Base-by-base conservation (phyloP, 805 yeast genomes). In the Candida palmyrensis region DNA sequence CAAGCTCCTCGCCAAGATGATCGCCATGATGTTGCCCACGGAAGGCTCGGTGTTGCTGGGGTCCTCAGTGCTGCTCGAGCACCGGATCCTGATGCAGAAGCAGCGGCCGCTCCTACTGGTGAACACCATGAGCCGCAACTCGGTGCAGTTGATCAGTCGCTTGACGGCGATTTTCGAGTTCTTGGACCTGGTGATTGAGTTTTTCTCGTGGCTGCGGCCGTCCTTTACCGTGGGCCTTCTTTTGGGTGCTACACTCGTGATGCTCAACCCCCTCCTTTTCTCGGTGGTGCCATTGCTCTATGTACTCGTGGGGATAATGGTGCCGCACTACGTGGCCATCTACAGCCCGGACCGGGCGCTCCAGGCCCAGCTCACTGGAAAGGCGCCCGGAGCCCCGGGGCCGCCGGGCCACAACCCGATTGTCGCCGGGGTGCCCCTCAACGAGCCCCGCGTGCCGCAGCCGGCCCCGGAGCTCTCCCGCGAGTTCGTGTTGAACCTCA, bases 391-490 rank as follows among this genome's bases (percentile, higher is more conserved):
- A n/a, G n/a, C n/a, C n/a, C n/a, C n/a, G n/a, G n/a, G n/a, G n/a
- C n/a, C n/a, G n/a, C n/a, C n/a, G n/a, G 63, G 0, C 71, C 77
- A 38, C 25, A 62, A 64, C 41, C 67, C 66, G 4, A 33, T 49
- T 5, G 65, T 68, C 7, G 60, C 66, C 18, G 79, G 76, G 1
- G 76, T 77, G 4, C 69, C 76, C 1, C 44, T 82, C 25, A 46
- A 61, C 27, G 61, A 63, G 9, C 66, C 74, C 17, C 69, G 61
- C 21, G 48, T 70, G 3, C 84, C 87, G 3, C 75, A 73, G 39
- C 92, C 94, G 0, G 83, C 79, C 6, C 82, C 89, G 4, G 87
- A 86, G 53, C 66, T 83, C 31, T 79, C 89, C 20, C 66, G 83
- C 35, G 95, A 87, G 51, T 87, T 86, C 49, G 56, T 81, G 14